Base-by-base conservation (phyloP, 1,284 basidiomycete species). In the Gymnopus androsaceus region DNA sequence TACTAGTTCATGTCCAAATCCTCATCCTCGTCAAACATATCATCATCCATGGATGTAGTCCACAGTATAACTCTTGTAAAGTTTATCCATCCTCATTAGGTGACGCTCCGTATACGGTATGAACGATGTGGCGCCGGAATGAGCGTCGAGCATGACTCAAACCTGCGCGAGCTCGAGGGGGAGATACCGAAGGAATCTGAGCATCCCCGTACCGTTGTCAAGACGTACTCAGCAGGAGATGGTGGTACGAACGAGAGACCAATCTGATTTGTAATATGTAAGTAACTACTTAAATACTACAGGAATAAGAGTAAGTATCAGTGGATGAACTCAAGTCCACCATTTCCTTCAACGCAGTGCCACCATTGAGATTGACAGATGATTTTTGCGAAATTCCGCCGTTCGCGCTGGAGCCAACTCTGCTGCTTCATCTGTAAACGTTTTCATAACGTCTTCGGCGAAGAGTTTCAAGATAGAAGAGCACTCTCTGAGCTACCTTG, bases 61-160 rank as follows among this genome's bases (percentile, higher is more conserved):
- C 53, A 98, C 82, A 63, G 97, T 87, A 65, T 93, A 95, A 68
- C 92, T 95, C 68, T 98, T 96, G 72, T 96, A 81, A 56, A 96
- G 75, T 63, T 88, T 83, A 62, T 97, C 94, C 68, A 95, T 84
- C 58, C 96, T 79, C 28, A 84, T 74, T 45, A 95, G 83, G 73
- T 99, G 96, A 45, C 96, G 81, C 69, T 96, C 92, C 9, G 95
- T 96, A 70, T 99, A 99, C 8, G 96, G 94, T 54, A 98, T 81
- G 54, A 98, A 74, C 2, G 85, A 89, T n/a, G n/a, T n/a, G n/a
- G n/a, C n/a, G n/a, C n/a, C n/a, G n/a, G n/a, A n/a, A n/a, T n/a
- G n/a, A n/a, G n/a, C n/a, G n/a, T n/a, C n/a, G n/a, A n/a, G n/a
- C n/a, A n/a, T n/a, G n/a, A n/a, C n/a, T n/a, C n/a, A n/a, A n/a